Conservation (phyloP, 352 stramenopile species). For the Phytophthora pistaciae region DNA sequence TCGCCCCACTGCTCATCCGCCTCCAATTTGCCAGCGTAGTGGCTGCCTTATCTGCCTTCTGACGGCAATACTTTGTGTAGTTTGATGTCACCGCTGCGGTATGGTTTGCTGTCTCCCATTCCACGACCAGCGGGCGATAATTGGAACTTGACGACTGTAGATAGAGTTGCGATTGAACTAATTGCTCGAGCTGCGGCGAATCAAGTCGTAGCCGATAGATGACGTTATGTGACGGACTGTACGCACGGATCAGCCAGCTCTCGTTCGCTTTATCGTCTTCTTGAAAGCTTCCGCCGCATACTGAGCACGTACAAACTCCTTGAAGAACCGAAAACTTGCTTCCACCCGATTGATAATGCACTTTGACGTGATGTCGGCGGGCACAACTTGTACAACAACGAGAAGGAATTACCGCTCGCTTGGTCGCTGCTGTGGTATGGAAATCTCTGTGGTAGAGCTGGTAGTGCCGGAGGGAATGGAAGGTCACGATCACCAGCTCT, state of each 20-base stretch:
- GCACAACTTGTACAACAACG: conserved; percentile 62
- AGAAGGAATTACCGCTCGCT: conserved; percentile 11
- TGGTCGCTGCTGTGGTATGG: not conserved
- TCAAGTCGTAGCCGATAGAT: conserved; percentile 64
- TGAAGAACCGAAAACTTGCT: conserved; percentile 42
- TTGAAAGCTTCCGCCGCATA: conserved; percentile 37
- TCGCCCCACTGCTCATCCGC: conserved; percentile 47
- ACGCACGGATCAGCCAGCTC: conserved; percentile 73
- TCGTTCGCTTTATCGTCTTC: conserved; percentile 15
- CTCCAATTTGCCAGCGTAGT: conserved; percentile 50
- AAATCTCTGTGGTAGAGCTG: conserved; percentile 7
- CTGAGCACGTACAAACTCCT: conserved; percentile 56
- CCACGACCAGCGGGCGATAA: conserved; percentile 22
- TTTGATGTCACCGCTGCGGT: conserved; percentile 19
- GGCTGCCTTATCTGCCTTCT: conserved; percentile 24
- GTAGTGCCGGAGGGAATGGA: conserved; percentile 53
- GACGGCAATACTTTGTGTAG: conserved; percentile 35
- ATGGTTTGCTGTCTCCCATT: conserved; percentile 29
- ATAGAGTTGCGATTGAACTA: conserved; percentile 20
- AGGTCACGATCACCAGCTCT: conserved; percentile 65
- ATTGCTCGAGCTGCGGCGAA: conserved; percentile 52
- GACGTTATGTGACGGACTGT: conserved; percentile 62
- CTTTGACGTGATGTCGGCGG: conserved; percentile 52
- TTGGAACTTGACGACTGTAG: not conserved
- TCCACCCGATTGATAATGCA: conserved; percentile 28